These are phyloP conservation scores for Fusarium falciforme DNA, from an alignment of 2,329 filamentous ascomycete species.

Conservation along the genomic window DNA sequence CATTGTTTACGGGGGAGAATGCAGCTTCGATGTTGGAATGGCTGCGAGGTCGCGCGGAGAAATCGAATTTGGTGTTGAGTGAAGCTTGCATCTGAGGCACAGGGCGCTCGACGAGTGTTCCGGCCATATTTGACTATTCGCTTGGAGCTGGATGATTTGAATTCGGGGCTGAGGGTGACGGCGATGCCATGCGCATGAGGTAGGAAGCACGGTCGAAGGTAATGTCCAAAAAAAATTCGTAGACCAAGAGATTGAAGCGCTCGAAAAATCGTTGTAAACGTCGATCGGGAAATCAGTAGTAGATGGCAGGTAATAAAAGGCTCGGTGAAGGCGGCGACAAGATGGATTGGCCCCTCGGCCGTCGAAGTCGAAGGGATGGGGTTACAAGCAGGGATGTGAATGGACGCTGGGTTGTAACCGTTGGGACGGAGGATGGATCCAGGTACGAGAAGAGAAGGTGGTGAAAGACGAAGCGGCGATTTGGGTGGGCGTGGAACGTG, in stretches of 20 bases:
- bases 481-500: slow-evolving; percentile 19
- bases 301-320: slow-evolving; percentile 15
- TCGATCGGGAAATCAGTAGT: neutral
- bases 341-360: slow-evolving; percentile 23
- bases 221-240: neutral
- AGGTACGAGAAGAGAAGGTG: slow-evolving; percentile 23
- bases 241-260: neutral
- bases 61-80: slow-evolving; percentile 25
- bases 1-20: slow-evolving; percentile 90
- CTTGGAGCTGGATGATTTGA: slow-evolving; percentile 6
- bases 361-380: slow-evolving; percentile 26
- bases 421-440: slow-evolving; percentile 15
- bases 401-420: slow-evolving; percentile 27
- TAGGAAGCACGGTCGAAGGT: slow-evolving; percentile 1
- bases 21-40: slow-evolving; percentile 66
- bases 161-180: slow-evolving; percentile 5
- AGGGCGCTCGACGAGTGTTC: slow-evolving; percentile 39
- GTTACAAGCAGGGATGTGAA: slow-evolving; percentile 37
- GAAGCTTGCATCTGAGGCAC: slow-evolving; percentile 22
- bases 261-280: neutral
- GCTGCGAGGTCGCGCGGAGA: slow-evolving; percentile 39
- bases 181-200: slow-evolving; percentile 36
- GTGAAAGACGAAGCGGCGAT: slow-evolving; percentile 16
- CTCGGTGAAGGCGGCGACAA: slow-evolving; percentile 21
- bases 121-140: slow-evolving; percentile 37